A percentile compares a stretch with the other conserved stretches of the same genome.
Evolutionary conservation across 2,329 filamentous ascomycete species (phyloP).

Genomic region (Neobulgaria alba): DNA sequence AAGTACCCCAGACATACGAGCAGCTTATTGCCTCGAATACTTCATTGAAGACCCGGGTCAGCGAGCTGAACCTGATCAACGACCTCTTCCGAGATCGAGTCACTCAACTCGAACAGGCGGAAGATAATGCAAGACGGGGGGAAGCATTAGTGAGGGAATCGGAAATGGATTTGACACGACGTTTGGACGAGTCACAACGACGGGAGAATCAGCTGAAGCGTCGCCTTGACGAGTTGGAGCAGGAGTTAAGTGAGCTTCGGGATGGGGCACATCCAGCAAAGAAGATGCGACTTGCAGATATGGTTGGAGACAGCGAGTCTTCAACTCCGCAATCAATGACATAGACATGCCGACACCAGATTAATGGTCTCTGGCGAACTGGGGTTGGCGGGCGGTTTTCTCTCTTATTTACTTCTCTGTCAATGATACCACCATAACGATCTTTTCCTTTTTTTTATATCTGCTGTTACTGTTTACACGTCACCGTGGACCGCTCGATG

Average conservation of each 20-base stretch:
- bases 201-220: conserved; percentile 77
- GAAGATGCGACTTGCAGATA: conserved; percentile 46
- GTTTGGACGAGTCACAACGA: conserved; percentile 67
- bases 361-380: conserved; percentile 1
- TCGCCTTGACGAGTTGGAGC: conserved; percentile 70
- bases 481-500: too few relatives aligned
- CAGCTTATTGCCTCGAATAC: conserved; percentile 73
- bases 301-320: conserved; percentile 29
- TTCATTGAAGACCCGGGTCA: conserved; percentile 87
- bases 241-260: conserved; percentile 34
- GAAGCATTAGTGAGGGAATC: conserved; percentile 48
- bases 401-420: conserved; percentile 15
- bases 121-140: conserved; percentile 56
- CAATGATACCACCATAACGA: conserved; percentile 22
- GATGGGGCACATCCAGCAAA: conserved; percentile 42
- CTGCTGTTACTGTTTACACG: too few relatives aligned
- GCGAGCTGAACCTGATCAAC: conserved; percentile 91
- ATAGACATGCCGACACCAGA: conserved; percentile 14
- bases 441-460: conserved; percentile 6
- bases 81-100: conserved; percentile 70
- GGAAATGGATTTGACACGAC: conserved; percentile 46
- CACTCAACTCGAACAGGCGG: conserved; percentile 66
- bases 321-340: conserved; percentile 25
- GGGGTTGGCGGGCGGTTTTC: conserved; percentile 7
- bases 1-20: conserved; percentile 70